Conservation (phyloP, 2,329 filamentous ascomycete species). For the Colletotrichum brevisporum region DNA sequence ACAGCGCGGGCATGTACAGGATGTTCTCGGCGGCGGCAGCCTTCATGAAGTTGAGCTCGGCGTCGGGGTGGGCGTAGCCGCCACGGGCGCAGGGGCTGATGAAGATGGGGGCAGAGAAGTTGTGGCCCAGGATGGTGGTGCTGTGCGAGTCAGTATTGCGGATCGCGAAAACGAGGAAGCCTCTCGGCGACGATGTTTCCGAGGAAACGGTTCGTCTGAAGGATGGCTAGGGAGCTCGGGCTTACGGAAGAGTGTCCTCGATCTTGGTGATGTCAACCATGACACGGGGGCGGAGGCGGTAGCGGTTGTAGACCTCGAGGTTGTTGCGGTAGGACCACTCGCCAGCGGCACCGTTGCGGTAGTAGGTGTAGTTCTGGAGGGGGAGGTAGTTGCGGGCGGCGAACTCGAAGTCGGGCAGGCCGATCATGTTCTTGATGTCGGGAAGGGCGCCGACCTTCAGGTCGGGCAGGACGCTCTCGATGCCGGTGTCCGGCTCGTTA, state of each 20-base stretch:
- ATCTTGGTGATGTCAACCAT: conserved; percentile 65
- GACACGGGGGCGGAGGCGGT: conserved; percentile 62
- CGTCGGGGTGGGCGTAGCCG: conserved; percentile 59
- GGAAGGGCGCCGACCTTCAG: conserved; percentile 55
- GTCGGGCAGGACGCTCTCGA: conserved; percentile 54
- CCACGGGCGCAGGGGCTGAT: conserved; percentile 65
- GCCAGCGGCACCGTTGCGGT: conserved; percentile 68
- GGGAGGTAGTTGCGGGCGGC: conserved; percentile 64
- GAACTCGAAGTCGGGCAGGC: conserved; percentile 68
- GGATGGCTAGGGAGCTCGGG: conserved; percentile 24
- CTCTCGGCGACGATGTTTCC: background rate
- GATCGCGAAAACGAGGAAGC: background rate
- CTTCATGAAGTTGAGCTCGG: conserved; percentile 64
- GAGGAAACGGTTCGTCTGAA: background rate
- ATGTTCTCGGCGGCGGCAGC: conserved; percentile 63
- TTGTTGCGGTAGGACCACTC: conserved; percentile 72
- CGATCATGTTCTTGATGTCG: conserved; percentile 59
- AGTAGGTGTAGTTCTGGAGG: conserved; percentile 66
- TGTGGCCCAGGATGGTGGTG: conserved; percentile 66
- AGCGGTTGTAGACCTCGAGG: conserved; percentile 66
- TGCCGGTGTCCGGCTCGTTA: conserved; percentile 62
- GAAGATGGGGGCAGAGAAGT: conserved; percentile 69
- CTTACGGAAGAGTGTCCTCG: conserved; percentile 53
- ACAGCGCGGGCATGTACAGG: conserved; percentile 62
- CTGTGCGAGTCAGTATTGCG: conserved; percentile 42